phyloP scores from a whole-genome alignment of 495 filamentous ascomycete species.

The Daldinia vernicosa region DNA sequence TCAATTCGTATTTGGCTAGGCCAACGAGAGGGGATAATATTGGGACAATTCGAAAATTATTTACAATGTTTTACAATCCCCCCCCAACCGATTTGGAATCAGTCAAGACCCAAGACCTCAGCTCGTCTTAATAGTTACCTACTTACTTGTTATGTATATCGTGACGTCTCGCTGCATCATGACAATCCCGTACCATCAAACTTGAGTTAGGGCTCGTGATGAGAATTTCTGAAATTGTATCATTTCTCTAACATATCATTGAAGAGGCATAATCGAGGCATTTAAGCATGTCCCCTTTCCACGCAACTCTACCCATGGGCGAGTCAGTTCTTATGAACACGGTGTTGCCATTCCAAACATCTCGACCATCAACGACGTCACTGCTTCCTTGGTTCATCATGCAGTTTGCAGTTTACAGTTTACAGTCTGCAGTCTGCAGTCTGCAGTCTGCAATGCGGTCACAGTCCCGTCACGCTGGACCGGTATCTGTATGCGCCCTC shows the following conservation, averaged over 20 bases:
- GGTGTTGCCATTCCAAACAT: slow-evolving; percentile 15
- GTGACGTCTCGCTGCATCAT: neutral
- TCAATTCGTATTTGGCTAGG: neutral
- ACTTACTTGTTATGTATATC: too few species aligned
- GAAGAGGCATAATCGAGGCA: slow-evolving; percentile 13
- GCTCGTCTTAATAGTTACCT: neutral
- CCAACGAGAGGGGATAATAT: neutral
- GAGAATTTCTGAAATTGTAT: neutral
- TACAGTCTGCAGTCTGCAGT: neutral
- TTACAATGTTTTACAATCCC: neutral
- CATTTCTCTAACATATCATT: neutral
- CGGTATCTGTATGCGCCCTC: neutral
- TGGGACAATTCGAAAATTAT: neutral
- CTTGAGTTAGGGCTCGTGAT: neutral
- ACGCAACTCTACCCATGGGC: neutral
- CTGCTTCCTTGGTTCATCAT: slow-evolving; percentile 20
- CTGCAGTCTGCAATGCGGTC: slow-evolving; percentile 12
- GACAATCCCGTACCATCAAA: neutral
- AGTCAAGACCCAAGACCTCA: neutral
- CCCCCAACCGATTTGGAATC: too few species aligned
- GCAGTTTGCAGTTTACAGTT: neutral
- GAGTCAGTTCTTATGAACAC: slow-evolving; percentile 3
- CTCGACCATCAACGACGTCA: slow-evolving; percentile 11
- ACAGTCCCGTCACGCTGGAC: slow-evolving; percentile 23
- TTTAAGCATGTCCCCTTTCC: neutral